Base-by-base conservation (phyloP, 495 filamentous ascomycete genomes). In the Daldinia caldariorum region DNA sequence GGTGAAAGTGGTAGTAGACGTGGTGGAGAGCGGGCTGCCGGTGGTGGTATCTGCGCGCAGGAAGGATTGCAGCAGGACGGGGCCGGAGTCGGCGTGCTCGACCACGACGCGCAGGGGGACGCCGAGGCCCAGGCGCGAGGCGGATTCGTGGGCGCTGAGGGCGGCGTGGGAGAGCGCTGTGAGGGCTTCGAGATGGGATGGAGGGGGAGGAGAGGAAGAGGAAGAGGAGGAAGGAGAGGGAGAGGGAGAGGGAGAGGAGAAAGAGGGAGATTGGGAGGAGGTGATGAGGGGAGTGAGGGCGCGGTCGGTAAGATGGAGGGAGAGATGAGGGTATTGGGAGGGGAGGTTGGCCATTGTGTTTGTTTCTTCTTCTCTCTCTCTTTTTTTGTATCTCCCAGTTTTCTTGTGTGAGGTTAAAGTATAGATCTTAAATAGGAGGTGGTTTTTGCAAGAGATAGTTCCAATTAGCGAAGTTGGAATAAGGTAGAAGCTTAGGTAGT, bases 231-330 rank as follows among this genome's bases (percentile, higher is more conserved):
- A 3, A 3, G 3, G 3, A 26, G 26, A 26, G 26, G 26, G 26
- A 26, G 26, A 26, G 26, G 26, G 26, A 3, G 26, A 26, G 3
- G 26, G 26, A 3, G 26, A 3, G 26, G 26, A 3, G 26, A 26
- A 26, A 26, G 26, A 26, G 26, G 26, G 26, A 26, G 26, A 26
- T 26, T 26, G 26, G 26, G 29, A 0, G 47, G 81, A 81, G n/a
- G 79, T 80, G 39, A 84, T 72, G 58, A 84, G 73, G n/a, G 81
- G 80, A 0, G 79, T 81, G 41, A 80, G 78, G 37, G 77, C 66
- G 45, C 76, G 70, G 74, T 83, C 81, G 34, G 78, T 70, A 32
- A 83, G 80, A 71, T 83, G 79, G 13, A 81, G 73, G 54, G 77
- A 60, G 56, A 81, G 71, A 58, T 61, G 61, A 6, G 78, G 78